Conservation (phyloP, 768 basidiomycete genomes). For the Udeniomyces megalosporus region DNA sequence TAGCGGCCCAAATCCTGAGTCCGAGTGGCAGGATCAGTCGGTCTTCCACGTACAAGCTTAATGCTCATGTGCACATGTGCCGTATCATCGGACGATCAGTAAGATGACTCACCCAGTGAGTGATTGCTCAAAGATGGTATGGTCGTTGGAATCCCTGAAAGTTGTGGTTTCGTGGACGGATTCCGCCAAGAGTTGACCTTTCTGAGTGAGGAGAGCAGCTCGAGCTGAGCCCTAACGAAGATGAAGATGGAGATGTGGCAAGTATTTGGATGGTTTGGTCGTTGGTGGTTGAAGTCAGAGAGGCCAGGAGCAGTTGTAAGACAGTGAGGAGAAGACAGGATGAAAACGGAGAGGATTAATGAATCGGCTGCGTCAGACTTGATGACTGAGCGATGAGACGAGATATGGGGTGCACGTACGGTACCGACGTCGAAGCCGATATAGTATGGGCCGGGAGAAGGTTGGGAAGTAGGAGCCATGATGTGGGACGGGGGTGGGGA, state of each 20-base stretch:
- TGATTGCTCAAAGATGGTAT: conserved; percentile 92
- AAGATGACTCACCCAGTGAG: conserved; percentile 35
- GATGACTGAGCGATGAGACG: too few species aligned
- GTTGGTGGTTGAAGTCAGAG: too few species aligned
- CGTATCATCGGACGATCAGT: too few species aligned
- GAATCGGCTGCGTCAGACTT: too few species aligned
- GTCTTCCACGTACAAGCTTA: too few species aligned
- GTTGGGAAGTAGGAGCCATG: neutral
- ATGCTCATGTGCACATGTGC: too few species aligned
- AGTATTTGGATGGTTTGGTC: too few species aligned
- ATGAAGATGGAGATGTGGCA: too few species aligned
- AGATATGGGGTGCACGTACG: too few species aligned
- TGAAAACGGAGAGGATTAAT: too few species aligned
- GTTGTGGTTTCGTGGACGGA: conserved; percentile 50
- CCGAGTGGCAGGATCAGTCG: neutral
- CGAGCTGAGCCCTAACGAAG: conserved; percentile 53
- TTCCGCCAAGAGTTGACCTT: conserved; percentile 43
- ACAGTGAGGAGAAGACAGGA: too few species aligned
- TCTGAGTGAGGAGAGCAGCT: conserved; percentile 55
- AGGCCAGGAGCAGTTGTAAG: too few species aligned
- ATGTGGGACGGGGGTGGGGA: neutral
- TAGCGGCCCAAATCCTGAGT: conserved; percentile 57
- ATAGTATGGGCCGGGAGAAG: conserved; percentile 23
- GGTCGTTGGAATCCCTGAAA: conserved; percentile 66
- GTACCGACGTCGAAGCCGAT: conserved; percentile 53